Base-by-base conservation (phyloP, 441 rosid species). In the Corymbia calophylla region DNA sequence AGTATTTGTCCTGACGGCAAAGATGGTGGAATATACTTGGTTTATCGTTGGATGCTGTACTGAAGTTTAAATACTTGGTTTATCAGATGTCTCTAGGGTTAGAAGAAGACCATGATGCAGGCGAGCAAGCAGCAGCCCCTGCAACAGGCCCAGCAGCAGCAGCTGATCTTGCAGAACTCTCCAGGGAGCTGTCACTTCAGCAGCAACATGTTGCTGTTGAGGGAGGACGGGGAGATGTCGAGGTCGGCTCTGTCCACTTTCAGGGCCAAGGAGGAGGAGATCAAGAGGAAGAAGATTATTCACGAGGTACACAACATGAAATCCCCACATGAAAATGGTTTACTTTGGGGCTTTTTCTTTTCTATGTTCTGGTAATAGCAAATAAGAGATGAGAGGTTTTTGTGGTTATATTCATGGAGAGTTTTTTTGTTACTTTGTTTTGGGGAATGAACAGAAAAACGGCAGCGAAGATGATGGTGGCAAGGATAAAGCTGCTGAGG, bases 401-500 rank as follows among this genome's bases (percentile, higher is more conserved):
- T 86, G 56, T 23, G 6, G 19, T 56, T 19, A 2, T 31, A 9
- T 84, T 84, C 1, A 48, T 84, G 35, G 56, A 49, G 35, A 49
- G 6, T 48, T 84, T 21, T 55, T 39, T 39, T 48, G 21, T 87
- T 47, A 48, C 29, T 60, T 19, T 58, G 17, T 70, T 11, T 51
- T 25, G 81, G 53, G 23, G 62, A 86, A 23, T 5, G 48, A 87
- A 64, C 82, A 97, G 99, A 92, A 97, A 96, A 93, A 97, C 96
- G 82, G 99, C 96, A 87, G 98, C 98, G 88, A 94, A 97, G 91
- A 97, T 97, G 98, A 96, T 95, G 35, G 97, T 96, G 89, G 98
- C 98, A 64, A 94, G 99, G 90, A 96, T 97, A 60, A 97, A 97
- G 92, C 92, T 97, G 49, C 91, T 94, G 88, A 95, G 97, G 93